A percentile compares a stretch with the other conserved stretches of the same genome.
Conservation (phyloP, 192 early-diverging fungal species). For the Coemansia sp. region DNA sequence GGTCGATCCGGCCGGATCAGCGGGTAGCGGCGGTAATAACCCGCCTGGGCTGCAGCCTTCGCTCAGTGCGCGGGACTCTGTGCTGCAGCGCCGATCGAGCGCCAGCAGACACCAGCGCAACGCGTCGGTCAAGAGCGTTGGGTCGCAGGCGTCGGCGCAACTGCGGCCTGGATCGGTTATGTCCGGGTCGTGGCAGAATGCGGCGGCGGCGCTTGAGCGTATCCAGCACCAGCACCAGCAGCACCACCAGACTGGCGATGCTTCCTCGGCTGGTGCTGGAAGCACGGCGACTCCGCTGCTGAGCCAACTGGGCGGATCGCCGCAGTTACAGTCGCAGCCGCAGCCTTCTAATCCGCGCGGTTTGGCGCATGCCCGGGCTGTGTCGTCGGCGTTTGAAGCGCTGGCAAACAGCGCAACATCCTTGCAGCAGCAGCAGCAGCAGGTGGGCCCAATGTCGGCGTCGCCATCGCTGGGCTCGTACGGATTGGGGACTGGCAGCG, state of each 20-base stretch:
- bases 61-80: too few relatives aligned
- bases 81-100: constrained; percentile 17
- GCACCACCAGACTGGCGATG: background rate
- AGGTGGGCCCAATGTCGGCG: constrained; percentile 6
- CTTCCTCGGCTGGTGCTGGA: background rate
- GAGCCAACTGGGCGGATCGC: background rate
- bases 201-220: constrained; percentile 5
- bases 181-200: constrained; percentile 24
- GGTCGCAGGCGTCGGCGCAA: constrained; percentile 36
- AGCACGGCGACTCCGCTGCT: background rate
- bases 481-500: background rate
- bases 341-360: constrained; percentile 28
- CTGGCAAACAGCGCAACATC: constrained; percentile 18
- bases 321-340: constrained; percentile 28
- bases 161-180: constrained; percentile 29
- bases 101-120: constrained; percentile 43
- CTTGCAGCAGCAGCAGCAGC: background rate
- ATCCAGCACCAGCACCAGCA: constrained; percentile 1
- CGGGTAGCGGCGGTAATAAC: too few relatives aligned
- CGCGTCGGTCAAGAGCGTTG: constrained; percentile 24
- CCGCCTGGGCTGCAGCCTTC: too few relatives aligned
- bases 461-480: constrained; percentile 32
- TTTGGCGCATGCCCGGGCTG: constrained; percentile 39
- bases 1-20: background rate
- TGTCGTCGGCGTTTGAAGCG: constrained; percentile 49